Evolutionary conservation across 164 flowering plant species (phyloP).

Genomic region (Magnolia kwangsiensis): DNA sequence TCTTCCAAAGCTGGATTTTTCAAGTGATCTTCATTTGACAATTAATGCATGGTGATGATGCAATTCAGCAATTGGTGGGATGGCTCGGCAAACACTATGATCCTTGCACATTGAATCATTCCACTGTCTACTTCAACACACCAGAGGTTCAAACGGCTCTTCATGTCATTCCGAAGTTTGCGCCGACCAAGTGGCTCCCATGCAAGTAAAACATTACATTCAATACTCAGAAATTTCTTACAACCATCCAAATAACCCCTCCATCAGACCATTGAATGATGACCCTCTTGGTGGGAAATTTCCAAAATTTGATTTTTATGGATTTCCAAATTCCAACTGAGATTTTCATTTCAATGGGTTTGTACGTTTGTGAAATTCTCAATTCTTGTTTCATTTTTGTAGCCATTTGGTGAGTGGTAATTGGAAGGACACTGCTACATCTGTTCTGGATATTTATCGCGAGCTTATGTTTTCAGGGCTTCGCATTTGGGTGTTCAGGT

Average conservation of each 20-base stretch:
- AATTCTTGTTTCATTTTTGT: conserved; percentile 16
- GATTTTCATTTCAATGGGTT: neutral
- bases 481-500: conserved; percentile 98
- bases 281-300: too few species aligned
- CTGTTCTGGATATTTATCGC: conserved; percentile 61
- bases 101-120: conserved; percentile 89
- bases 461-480: conserved; percentile 74
- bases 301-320: too few species aligned
- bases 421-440: conserved; percentile 80
- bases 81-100: conserved; percentile 60
- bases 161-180: conserved; percentile 57
- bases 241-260: too few species aligned
- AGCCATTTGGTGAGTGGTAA: conserved; percentile 48
- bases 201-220: conserved; percentile 52
- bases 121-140: conserved; percentile 69
- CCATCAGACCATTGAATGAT: too few species aligned
- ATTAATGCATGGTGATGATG: neutral
- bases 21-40: neutral
- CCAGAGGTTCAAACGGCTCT: conserved; percentile 91
- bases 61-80: conserved; percentile 38
- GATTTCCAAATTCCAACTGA: neutral
- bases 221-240: too few species aligned
- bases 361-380: neutral
- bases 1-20: neutral
- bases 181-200: conserved; percentile 73